Conservation (phyloP, 306 rosid genomes). For the Acmispon strigosus region DNA sequence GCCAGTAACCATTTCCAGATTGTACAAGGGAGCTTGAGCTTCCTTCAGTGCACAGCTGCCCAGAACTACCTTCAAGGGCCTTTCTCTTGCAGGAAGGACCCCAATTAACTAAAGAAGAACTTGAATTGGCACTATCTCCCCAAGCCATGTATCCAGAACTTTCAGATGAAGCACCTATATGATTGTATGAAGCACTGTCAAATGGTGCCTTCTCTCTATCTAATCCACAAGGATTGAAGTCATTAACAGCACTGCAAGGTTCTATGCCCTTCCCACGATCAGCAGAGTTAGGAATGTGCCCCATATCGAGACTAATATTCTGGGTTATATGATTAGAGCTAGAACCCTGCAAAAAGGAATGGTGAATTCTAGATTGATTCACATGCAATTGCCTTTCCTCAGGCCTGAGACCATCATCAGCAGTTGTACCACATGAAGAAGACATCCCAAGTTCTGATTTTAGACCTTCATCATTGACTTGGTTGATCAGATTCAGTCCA, state of each 20-base stretch:
- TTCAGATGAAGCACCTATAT: slow-evolving; percentile 51
- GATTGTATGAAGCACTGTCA: slow-evolving; percentile 37
- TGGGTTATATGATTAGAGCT: slow-evolving; percentile 42
- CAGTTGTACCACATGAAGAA: slow-evolving; percentile 36
- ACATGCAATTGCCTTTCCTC: slow-evolving; percentile 52
- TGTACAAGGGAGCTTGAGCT: slow-evolving; percentile 55
- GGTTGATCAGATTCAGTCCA: slow-evolving; percentile 43
- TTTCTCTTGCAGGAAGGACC: slow-evolving; percentile 85
- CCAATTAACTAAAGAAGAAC: slow-evolving; percentile 63
- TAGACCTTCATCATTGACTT: slow-evolving; percentile 39
- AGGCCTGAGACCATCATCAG: slow-evolving; percentile 33
- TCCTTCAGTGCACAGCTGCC: slow-evolving; percentile 49
- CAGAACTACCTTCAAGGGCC: slow-evolving; percentile 69
- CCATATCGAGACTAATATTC: slow-evolving; percentile 37
- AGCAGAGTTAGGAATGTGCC: slow-evolving; percentile 25
- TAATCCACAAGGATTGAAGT: slow-evolving; percentile 33
- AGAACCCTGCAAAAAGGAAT: slow-evolving; percentile 58
- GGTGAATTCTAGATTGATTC: slow-evolving; percentile 47
- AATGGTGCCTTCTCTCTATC: slow-evolving; percentile 38
- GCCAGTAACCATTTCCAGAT: slow-evolving; percentile 46
- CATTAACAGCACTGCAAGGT: slow-evolving; percentile 30
- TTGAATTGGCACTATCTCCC: slow-evolving; percentile 38
- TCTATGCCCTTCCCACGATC: slow-evolving; percentile 43
- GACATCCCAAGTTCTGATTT: slow-evolving; percentile 48
- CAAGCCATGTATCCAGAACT: slow-evolving; percentile 44